Conservation (phyloP, 495 filamentous ascomycete genomes). For the Penicillium atrosanguineum region DNA sequence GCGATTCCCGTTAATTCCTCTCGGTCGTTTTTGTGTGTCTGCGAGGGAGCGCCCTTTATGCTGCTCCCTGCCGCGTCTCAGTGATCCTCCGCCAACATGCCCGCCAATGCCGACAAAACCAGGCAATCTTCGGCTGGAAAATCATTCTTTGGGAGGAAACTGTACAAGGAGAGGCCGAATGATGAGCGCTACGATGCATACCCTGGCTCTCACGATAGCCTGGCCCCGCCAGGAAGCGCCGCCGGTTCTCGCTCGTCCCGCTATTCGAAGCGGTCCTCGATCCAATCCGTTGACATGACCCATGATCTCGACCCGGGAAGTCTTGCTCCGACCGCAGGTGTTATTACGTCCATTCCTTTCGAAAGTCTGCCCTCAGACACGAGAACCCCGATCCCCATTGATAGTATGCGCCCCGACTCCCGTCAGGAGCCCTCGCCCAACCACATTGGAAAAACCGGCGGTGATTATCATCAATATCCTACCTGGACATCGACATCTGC, state of each 20-base stretch:
- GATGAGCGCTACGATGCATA: constrained; percentile 55
- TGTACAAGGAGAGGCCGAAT: constrained; percentile 68
- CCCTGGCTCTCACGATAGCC: constrained; percentile 48
- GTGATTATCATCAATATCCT: constrained; percentile 91
- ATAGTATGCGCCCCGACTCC: constrained; percentile 69
- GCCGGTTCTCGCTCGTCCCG: constrained; percentile 71
- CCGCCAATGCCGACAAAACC: constrained; percentile 65
- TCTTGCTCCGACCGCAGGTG: constrained; percentile 74
- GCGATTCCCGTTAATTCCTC: constrained; percentile 2
- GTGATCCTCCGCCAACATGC: constrained; percentile 47
- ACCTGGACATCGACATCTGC: constrained; percentile 56
- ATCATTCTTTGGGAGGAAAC: constrained; percentile 79
- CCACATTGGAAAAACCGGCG: constrained; percentile 71
- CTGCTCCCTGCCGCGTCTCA: constrained; percentile 37
- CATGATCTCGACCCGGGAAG: constrained; percentile 48
- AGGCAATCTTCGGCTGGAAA: constrained; percentile 81
- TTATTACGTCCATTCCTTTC: constrained; percentile 88
- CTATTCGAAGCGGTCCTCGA: constrained; percentile 76
- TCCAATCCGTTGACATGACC: constrained; percentile 63
- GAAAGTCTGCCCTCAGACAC: constrained; percentile 67
- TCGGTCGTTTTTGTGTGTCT: constrained; percentile 6
- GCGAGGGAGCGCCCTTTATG: constrained; percentile 37
- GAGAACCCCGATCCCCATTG: constrained; percentile 68
- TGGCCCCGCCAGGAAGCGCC: constrained; percentile 50
- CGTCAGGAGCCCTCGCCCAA: constrained; percentile 75